These are phyloP conservation scores for Nakaseomyces delphensis DNA, from an alignment of 1,139 yeast genomes.

Conservation along the genomic window DNA sequence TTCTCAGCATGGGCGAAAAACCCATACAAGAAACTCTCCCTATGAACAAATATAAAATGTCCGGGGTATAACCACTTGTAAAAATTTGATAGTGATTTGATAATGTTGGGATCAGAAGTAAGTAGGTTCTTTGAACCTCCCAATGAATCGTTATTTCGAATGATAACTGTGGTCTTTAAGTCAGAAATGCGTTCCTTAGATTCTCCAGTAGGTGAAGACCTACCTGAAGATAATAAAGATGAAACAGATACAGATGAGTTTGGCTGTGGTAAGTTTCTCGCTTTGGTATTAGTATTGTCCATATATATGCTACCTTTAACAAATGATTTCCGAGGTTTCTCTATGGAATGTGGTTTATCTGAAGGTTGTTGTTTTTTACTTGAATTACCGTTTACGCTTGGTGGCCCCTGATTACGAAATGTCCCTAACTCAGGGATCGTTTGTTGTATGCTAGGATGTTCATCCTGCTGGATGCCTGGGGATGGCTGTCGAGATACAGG, in stretches of 20 bases:
- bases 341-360: constrained; percentile 3
- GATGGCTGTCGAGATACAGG: neutral
- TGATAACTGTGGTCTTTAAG: constrained; percentile 28
- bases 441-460: neutral
- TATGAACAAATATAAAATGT: constrained; percentile 50
- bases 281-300: constrained; percentile 25
- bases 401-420: neutral
- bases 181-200: constrained; percentile 26
- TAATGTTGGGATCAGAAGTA: constrained; percentile 25
- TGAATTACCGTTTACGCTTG: neutral
- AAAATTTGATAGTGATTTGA: constrained; percentile 46
- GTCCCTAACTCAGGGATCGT: constrained; percentile 3
- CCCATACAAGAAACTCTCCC: constrained; percentile 57
- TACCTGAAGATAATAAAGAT: constrained; percentile 7
- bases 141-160: constrained; percentile 35
- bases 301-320: constrained; percentile 30
- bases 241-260: constrained; percentile 10
- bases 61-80: constrained; percentile 63
- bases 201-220: constrained; percentile 7
- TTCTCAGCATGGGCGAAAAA: constrained; percentile 38
- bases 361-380: neutral
- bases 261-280: constrained; percentile 10
- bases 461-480: neutral
- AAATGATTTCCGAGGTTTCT: constrained; percentile 18
- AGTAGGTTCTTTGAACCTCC: constrained; percentile 18